These are phyloP conservation scores for Penicillium fimorum DNA, from an alignment of 495 filamentous ascomycete species.

Conservation along the genomic window DNA sequence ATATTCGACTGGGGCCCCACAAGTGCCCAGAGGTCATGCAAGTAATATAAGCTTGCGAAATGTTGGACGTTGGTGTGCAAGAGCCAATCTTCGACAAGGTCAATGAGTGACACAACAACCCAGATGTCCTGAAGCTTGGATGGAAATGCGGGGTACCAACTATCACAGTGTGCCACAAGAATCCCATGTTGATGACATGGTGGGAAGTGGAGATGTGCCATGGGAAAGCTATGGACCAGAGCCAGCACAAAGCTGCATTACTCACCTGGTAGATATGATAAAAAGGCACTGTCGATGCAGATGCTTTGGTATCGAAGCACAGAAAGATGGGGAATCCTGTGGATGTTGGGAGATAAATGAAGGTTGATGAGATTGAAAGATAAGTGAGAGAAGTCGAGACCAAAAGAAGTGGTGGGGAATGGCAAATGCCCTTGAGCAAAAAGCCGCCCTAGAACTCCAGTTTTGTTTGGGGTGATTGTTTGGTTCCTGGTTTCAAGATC, in stretches of 20 bases:
- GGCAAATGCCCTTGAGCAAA: not conserved
- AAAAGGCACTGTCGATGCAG: not conserved
- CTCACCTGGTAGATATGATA: not conserved
- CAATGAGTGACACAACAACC: not conserved
- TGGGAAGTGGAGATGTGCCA: not conserved
- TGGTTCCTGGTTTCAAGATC: not conserved
- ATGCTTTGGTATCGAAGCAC: not conserved
- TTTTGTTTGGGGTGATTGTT: not conserved
- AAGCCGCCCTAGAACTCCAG: not conserved
- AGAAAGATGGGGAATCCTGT: not conserved
- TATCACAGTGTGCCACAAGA: not conserved
- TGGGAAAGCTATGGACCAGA: not conserved
- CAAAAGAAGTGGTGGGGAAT: not conserved
- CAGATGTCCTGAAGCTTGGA: not conserved
- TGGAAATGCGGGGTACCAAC: not conserved
- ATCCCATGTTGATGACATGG: not conserved
- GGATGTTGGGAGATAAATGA: not conserved
- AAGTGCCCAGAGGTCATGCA: not conserved
- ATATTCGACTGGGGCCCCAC: not conserved
- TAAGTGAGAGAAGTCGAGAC: not conserved
- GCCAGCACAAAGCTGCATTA: not conserved
- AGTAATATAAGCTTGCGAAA: not conserved
- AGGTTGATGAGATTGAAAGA: not conserved
- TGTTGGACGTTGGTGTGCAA: not conserved
- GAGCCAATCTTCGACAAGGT: not conserved